Percentiles rank a stretch among this genome's conserved stretches.
phyloP scores from a whole-genome alignment of 805 yeast genomes.

The Starmerella tilneyi region DNA sequence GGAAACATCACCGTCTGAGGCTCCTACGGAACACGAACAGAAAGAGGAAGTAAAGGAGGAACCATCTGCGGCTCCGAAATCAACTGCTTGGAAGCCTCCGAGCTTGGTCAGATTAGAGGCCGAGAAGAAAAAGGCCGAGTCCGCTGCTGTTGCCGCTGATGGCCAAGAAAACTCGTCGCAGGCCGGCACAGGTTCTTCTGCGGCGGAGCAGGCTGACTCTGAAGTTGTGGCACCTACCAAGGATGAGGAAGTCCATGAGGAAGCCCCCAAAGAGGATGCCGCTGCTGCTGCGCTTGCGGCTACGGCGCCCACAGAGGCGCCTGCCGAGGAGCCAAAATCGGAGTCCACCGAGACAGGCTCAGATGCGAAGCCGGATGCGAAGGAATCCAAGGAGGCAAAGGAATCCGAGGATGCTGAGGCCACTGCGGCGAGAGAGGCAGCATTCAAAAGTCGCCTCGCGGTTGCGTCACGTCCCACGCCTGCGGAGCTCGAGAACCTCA shows the following conservation, averaged over 20 bases:
- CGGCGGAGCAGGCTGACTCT: too few relatives aligned
- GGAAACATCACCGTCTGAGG: conserved; percentile 15
- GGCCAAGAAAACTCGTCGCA: conserved; percentile 5
- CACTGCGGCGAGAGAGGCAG: neutral
- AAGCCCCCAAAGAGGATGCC: too few relatives aligned
- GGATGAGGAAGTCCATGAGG: too few relatives aligned
- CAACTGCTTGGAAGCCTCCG: conserved; percentile 16
- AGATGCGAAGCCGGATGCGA: conserved; percentile 8
- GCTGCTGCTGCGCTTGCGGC: conserved; percentile 1
- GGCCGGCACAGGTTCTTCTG: too few relatives aligned
- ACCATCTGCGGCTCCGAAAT: neutral
- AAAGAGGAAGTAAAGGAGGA: conserved; percentile 8
- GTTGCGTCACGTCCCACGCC: conserved; percentile 27
- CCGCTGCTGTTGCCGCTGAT: neutral
- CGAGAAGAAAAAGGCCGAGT: conserved; percentile 1
- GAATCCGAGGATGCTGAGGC: conserved; percentile 12
- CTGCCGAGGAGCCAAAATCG: conserved; percentile 8
- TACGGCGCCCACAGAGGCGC: neutral
- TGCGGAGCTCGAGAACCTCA: conserved; percentile 25
- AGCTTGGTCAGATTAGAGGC: conserved; percentile 17
- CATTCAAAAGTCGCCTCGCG: conserved; percentile 21
- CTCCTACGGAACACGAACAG: conserved; percentile 12
- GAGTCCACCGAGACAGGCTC: conserved; percentile 10
- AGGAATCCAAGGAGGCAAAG: conserved; percentile 17
- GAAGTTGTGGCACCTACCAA: too few relatives aligned